Evolutionary conservation across 164 flowering plant genomes (phyloP).

Genomic region (Nelumbo lutea): DNA sequence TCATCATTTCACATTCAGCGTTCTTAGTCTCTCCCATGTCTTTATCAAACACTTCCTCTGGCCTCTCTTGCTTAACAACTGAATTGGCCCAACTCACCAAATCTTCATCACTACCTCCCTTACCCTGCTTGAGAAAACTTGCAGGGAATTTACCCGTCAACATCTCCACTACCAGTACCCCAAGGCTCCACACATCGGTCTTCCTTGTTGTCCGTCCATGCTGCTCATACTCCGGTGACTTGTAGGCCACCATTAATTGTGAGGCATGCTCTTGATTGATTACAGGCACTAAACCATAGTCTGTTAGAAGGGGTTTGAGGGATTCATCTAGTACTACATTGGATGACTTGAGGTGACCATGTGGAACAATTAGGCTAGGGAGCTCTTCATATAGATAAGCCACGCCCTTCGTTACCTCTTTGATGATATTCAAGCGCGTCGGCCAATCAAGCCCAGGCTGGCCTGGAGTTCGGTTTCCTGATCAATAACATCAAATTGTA

Average conservation of each 20-base stretch:
- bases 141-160: constrained; percentile 59
- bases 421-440: constrained; percentile 58
- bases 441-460: constrained; percentile 58
- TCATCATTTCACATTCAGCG: constrained; percentile 50
- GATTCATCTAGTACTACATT: constrained; percentile 61
- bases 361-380: constrained; percentile 55
- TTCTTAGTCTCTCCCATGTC: constrained; percentile 37
- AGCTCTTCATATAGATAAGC: constrained; percentile 59
- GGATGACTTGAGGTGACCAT: constrained; percentile 88
- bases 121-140: constrained; percentile 26
- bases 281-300: constrained; percentile 59
- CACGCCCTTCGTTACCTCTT: constrained; percentile 72
- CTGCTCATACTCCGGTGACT: constrained; percentile 60
- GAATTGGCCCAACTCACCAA: constrained; percentile 57
- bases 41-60: constrained; percentile 47
- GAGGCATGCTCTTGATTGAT: constrained; percentile 52
- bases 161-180: constrained; percentile 68
- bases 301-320: constrained; percentile 53
- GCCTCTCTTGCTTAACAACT: constrained; percentile 30
- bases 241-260: constrained; percentile 63
- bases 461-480: constrained; percentile 39
- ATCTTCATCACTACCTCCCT: constrained; percentile 22
- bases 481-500: background rate
- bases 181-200: constrained; percentile 81
- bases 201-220: constrained; percentile 46